phyloP scores from a whole-genome alignment of 2,329 filamentous ascomycete species.

The Sclerotinia sclerotiorum region DNA sequence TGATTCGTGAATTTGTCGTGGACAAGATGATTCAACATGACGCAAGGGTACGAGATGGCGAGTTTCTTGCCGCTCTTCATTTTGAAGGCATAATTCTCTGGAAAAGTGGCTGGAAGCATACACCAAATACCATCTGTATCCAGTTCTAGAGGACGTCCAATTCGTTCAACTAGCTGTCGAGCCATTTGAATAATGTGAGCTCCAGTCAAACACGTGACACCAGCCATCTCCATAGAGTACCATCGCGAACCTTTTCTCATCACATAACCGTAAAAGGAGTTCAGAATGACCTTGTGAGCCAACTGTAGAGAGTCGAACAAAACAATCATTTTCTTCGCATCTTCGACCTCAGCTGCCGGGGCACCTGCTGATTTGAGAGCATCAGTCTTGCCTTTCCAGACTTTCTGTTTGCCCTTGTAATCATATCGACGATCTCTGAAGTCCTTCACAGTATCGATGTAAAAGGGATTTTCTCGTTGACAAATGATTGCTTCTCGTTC shows the following conservation, averaged over 20 bases:
- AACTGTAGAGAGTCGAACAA: conserved; percentile 94
- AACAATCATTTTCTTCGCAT: conserved; percentile 98
- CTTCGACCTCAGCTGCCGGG: conserved; percentile 72
- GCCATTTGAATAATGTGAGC: conserved; percentile 97
- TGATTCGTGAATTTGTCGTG: conserved; percentile 95
- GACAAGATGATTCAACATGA: conserved; percentile 98
- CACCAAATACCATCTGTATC: conserved; percentile 99
- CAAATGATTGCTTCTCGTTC: conserved; percentile 97
- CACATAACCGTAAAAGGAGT: conserved; percentile 98
- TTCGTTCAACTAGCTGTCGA: conserved; percentile 85
- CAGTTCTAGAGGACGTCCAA: conserved; percentile 87
- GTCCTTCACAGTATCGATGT: conserved; percentile 92
- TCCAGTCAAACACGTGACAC: conserved; percentile 94
- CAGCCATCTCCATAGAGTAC: conserved; percentile 99
- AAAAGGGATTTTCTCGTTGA: conserved; percentile 96
- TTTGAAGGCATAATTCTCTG: conserved; percentile 93
- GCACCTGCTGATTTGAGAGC: conserved; percentile 81
- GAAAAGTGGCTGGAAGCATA: conserved; percentile 93
- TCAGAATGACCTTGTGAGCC: conserved; percentile 97
- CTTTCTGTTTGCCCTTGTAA: conserved; percentile 97
- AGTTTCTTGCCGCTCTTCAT: conserved; percentile 95
- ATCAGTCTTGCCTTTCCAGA: conserved; percentile 97
- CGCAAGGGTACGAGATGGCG: conserved; percentile 94
- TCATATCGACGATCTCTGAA: conserved; percentile 97
- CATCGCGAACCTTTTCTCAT: conserved; percentile 98